These are phyloP conservation scores for Scheffersomyces insectosa DNA, from an alignment of 1,139 yeast genomes.

Conservation along the genomic window DNA sequence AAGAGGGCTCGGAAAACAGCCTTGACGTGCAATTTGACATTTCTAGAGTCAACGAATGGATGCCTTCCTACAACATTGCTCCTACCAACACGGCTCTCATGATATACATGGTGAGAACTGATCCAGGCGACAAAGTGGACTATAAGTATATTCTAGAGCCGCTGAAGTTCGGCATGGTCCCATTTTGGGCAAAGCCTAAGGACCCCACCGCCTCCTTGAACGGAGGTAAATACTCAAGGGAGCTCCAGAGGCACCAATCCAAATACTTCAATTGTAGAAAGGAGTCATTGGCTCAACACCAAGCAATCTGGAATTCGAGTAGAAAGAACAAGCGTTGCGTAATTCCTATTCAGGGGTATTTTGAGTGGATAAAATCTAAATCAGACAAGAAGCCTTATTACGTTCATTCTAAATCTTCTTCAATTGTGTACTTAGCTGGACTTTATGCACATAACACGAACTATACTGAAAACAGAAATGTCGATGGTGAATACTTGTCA, in stretches of 20 bases:
- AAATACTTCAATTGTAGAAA: constrained; percentile 61
- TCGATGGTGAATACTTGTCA: constrained; percentile 31
- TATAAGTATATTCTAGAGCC: constrained; percentile 30
- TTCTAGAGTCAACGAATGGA: constrained; percentile 14
- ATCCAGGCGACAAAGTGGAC: constrained; percentile 4
- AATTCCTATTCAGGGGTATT: constrained; percentile 80
- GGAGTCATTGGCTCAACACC: constrained; percentile 50
- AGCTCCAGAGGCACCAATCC: constrained; percentile 32
- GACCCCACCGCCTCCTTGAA: constrained; percentile 25
- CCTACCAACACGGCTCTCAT: constrained; percentile 42
- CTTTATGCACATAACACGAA: constrained; percentile 52
- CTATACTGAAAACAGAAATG: constrained; percentile 24
- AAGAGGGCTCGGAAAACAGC: constrained; percentile 6
- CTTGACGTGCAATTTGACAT: constrained; percentile 10
- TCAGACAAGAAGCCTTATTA: constrained; percentile 61
- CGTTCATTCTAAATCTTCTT: constrained; percentile 52
- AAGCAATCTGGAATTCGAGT: constrained; percentile 52
- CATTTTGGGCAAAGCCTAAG: constrained; percentile 43
- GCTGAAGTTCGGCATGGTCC: constrained; percentile 46
- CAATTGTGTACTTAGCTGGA: constrained; percentile 71
- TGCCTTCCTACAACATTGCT: constrained; percentile 39
- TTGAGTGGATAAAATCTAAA: constrained; percentile 63
- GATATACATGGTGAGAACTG: constrained; percentile 21
- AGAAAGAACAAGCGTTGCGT: constrained; percentile 54
- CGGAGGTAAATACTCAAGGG: constrained; percentile 25